phyloP scores from a whole-genome alignment of 148 eudicot species.

The Heliamphora exappendiculata region DNA sequence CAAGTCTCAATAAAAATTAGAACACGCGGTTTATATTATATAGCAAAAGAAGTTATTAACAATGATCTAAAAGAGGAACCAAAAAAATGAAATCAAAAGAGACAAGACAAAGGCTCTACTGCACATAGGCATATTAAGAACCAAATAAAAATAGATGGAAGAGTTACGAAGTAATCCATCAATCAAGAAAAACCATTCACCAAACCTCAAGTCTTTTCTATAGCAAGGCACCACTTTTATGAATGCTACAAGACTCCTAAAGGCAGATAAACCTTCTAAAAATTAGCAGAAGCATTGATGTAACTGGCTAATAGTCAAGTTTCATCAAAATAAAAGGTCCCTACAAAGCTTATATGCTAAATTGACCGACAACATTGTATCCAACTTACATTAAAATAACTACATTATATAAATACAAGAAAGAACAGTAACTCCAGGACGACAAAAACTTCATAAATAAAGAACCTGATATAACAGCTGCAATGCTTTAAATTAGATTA shows the following conservation, averaged over 20 bases:
- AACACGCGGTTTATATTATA: background rate
- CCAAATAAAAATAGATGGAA: background rate
- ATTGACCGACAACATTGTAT: background rate
- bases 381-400: background rate
- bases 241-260: background rate
- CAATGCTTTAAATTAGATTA: conserved; percentile 1
- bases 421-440: background rate
- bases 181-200: background rate
- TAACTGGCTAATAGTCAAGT: background rate
- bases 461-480: background rate
- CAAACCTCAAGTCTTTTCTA: background rate
- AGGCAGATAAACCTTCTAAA: background rate
- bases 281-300: background rate
- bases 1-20: background rate
- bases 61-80: background rate
- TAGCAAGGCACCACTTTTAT: background rate
- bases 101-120: background rate
- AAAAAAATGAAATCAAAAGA: background rate
- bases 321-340: background rate
- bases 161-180: background rate
- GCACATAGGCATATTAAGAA: background rate
- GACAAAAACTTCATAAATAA: background rate
- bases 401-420: background rate
- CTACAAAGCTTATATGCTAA: background rate
- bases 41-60: background rate